These are phyloP conservation scores for Voacanga thouarsii DNA, from an alignment of 257 asterid genomes.

Conservation along the genomic window DNA sequence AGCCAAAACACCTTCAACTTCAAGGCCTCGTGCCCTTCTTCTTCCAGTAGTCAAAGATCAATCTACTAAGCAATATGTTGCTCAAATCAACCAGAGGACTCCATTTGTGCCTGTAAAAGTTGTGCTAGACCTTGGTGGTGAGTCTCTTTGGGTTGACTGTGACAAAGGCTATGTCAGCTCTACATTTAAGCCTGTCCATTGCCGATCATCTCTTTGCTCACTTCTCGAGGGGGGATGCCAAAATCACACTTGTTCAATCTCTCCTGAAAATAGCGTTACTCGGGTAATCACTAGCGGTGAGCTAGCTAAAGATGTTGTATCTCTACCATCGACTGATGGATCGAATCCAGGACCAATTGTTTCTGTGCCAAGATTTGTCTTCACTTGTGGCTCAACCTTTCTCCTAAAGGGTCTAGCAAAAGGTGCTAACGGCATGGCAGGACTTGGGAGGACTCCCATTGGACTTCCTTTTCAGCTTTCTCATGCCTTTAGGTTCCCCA, in stretches of 20 bases:
- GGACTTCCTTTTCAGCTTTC: conserved; percentile 20
- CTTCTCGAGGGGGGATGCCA: conserved; percentile 9
- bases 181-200: conserved; percentile 8
- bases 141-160: conserved; percentile 19
- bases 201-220: not conserved
- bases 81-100: conserved; percentile 20
- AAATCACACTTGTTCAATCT: conserved; percentile 8
- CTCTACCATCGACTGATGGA: conserved; percentile 22
- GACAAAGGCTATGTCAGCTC: conserved; percentile 2
- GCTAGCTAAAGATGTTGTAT: conserved; percentile 17
- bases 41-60: conserved; percentile 13
- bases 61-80: conserved; percentile 3
- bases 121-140: conserved; percentile 12
- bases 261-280: conserved; percentile 10
- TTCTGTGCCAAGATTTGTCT: not conserved
- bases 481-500: conserved; percentile 2
- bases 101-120: conserved; percentile 19
- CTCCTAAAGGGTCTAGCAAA: conserved; percentile 15
- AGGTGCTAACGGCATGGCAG: conserved; percentile 25
- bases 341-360: conserved; percentile 20
- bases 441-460: conserved; percentile 13
- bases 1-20: not conserved
- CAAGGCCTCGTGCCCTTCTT: not conserved
- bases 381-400: conserved; percentile 3
- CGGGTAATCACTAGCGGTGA: not conserved